Evolutionary conservation across 495 filamentous ascomycete species (phyloP), one percentile per base, ranked within the genome.

Genomic region (Podospora anserina): DNA sequence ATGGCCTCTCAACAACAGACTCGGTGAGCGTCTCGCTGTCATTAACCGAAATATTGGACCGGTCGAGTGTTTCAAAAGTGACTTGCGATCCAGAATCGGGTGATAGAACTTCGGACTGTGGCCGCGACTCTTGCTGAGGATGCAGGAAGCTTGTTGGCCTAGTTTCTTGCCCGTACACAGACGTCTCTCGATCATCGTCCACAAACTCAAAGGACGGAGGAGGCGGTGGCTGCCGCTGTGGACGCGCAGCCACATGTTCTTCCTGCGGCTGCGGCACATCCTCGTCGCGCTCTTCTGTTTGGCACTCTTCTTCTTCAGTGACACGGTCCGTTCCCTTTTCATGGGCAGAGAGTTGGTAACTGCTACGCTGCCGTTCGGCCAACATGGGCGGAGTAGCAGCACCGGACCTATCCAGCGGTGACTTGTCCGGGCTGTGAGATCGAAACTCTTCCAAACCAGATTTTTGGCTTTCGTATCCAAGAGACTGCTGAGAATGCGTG

Each of bases 111-210:
- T 74, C 75, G 20, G 75, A 78, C 59, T 78, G 74, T 32, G 79
- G 77, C 7, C 78, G 76, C 67, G 58, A 71, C 55, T 58, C 55
- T 19, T 26, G n/a, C 2, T 58, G 55, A 49, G 39, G 39, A 53
- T 80, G 75, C 6, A 78, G 59, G 56, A 79, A 82, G 67, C 81
- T 84, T 55, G 68, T 78, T 18, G 79, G 79, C 59, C 82, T 79
- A 15, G 79, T 81, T 4, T 79, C 76, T 20, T 78, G 75, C 9
- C 77, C 79, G 63, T 82, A 82, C 58, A 77, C 74, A 28, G 77
- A 78, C 64, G 66, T 67, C 32, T 75, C 72, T 16, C 67, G 67
- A 7, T 73, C 69, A 44, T 72, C 74, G 5, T 68, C 68, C 56
- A 58, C n/a, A 5, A 28, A 66, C 53, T 66, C 69, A 1, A 66